Conservation (phyloP, 345 rosid species). For the Dovyalis caffra region DNA sequence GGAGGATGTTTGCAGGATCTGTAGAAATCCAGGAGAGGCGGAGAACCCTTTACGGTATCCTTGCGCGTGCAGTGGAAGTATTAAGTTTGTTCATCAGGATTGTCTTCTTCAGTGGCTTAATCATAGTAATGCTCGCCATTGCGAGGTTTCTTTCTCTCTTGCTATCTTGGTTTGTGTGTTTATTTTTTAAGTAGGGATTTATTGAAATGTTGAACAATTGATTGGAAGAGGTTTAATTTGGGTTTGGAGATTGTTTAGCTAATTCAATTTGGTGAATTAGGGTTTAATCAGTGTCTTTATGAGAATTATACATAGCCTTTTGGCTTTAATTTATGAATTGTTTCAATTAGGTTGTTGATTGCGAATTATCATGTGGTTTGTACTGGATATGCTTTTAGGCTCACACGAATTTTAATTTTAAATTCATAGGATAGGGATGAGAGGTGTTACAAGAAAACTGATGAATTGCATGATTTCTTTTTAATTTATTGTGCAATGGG, state of each 20-base stretch:
- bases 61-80: slow-evolving; percentile 98
- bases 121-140: slow-evolving; percentile 98
- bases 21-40: slow-evolving; percentile 89
- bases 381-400: background rate
- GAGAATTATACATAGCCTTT: background rate
- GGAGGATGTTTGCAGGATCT: slow-evolving; percentile 99
- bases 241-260: background rate
- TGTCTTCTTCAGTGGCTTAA: slow-evolving; percentile 99
- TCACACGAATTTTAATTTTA: background rate
- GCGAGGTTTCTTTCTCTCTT: slow-evolving; percentile 70
- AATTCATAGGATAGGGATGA: slow-evolving; percentile 6
- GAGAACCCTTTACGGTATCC: slow-evolving; percentile 93
- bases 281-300: background rate
- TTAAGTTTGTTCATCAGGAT: slow-evolving; percentile 96
- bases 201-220: background rate
- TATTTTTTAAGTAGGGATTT: background rate
- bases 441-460: background rate
- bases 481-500: background rate
- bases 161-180: background rate
- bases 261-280: background rate
- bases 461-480: background rate
- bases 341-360: no score
- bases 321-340: background rate
- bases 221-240: slow-evolving; percentile 1
- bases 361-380: background rate